phyloP scores from a whole-genome alignment of 1,139 yeast species.

The Yamadazyma taylorii region DNA sequence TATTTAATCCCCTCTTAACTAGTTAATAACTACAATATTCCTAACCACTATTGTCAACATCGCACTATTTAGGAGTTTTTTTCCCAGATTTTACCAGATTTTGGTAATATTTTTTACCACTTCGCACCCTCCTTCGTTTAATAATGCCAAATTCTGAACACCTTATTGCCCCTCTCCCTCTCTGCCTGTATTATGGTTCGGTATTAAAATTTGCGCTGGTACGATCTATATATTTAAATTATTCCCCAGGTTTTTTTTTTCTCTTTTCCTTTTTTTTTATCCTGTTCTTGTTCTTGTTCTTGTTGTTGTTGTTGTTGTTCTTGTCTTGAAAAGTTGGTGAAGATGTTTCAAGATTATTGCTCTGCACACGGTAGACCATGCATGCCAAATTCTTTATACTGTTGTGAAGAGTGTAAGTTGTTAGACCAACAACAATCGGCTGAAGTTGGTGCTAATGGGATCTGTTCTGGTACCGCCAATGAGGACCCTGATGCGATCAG shows the following conservation, averaged over 20 bases:
- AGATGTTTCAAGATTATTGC: conserved; percentile 23
- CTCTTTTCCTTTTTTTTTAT: not conserved
- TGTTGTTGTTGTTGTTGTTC: too few relatives aligned
- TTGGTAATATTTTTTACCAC: too few relatives aligned
- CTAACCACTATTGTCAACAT: not conserved
- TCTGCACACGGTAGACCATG: conserved; percentile 20
- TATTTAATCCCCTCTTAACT: too few relatives aligned
- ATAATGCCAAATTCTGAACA: not conserved
- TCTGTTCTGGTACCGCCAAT: not conserved
- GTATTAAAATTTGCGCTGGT: not conserved
- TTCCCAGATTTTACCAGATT: too few relatives aligned
- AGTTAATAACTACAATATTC: conserved; percentile 3
- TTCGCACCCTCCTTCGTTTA: too few relatives aligned
- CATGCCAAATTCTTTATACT: conserved; percentile 19
- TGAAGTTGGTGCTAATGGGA: not conserved
- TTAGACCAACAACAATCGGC: conserved; percentile 12
- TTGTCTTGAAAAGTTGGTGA: too few relatives aligned
- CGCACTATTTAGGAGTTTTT: not conserved
- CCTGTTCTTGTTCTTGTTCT: too few relatives aligned
- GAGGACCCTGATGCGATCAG: not conserved
- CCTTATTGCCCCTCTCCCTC: not conserved
- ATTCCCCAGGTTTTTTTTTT: not conserved
- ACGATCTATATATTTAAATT: too few relatives aligned
- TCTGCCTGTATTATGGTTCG: too few relatives aligned
- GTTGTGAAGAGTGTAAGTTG: conserved; percentile 20